Percentiles rank a stretch among this genome's conserved stretches.
Conservation (phyloP, 352 stramenopile species). For the Halophytophthora polymorphica region DNA sequence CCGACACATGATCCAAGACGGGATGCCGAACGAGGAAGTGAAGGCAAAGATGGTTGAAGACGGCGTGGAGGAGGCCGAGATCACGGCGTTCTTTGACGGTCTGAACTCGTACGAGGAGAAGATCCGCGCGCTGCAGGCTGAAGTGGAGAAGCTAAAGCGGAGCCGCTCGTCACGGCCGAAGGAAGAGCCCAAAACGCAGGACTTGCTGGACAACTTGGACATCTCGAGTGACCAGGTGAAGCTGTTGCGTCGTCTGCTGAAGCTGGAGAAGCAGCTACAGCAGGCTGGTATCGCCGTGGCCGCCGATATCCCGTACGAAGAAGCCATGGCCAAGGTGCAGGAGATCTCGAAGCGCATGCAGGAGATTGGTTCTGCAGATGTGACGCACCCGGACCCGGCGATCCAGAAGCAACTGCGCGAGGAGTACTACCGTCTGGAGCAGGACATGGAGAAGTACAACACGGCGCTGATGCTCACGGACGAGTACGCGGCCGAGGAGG, state of each 20-base stretch:
- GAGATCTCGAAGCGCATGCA: constrained; percentile 90
- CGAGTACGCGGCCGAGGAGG: constrained; percentile 89
- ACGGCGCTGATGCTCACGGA: constrained; percentile 90
- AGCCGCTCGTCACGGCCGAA: constrained; percentile 42
- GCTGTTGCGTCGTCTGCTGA: constrained; percentile 73
- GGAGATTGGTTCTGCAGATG: constrained; percentile 91
- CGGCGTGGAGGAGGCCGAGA: constrained; percentile 67
- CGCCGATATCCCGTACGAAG: constrained; percentile 92
- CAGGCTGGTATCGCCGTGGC: constrained; percentile 86
- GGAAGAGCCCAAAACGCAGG: constrained; percentile 53
- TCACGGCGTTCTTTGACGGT: constrained; percentile 78
- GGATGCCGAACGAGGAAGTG: constrained; percentile 63
- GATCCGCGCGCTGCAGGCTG: constrained; percentile 73
- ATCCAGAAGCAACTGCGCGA: constrained; percentile 87
- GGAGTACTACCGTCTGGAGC: constrained; percentile 92
- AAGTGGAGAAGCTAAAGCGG: constrained; percentile 81
- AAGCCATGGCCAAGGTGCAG: constrained; percentile 88
- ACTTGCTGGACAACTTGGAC: constrained; percentile 73
- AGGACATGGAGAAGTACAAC: constrained; percentile 95
- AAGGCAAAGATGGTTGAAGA: constrained; percentile 75
- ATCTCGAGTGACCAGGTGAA: constrained; percentile 74
- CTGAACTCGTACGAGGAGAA: constrained; percentile 85
- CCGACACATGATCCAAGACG: constrained; percentile 69
- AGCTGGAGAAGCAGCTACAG: constrained; percentile 82
- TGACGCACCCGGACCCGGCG: constrained; percentile 73